Percentiles rank a stretch among this genome's conserved stretches.
phyloP scores from a whole-genome alignment of 1,284 basidiomycete genomes.

The Somion occarium region DNA sequence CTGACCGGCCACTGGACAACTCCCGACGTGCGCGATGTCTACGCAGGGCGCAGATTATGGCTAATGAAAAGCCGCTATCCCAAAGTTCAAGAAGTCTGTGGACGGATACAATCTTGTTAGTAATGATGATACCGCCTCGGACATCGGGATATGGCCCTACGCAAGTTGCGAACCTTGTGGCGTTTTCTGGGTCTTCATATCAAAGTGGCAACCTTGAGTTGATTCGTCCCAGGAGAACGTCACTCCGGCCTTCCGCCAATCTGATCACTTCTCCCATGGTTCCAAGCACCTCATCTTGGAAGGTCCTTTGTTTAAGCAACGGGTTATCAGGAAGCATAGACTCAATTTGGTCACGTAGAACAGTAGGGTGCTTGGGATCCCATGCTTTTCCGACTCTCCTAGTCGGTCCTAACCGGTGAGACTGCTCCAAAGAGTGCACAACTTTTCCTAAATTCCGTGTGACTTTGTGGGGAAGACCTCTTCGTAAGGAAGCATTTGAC shows the following conservation, averaged over 20 bases:
- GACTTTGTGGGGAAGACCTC: conserved; percentile 56
- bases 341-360: not conserved
- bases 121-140: too few species aligned
- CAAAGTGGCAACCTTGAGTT: not conserved
- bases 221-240: conserved; percentile 38
- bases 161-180: too few species aligned
- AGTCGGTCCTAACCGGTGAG: conserved; percentile 8
- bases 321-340: not conserved
- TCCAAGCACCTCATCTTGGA: conserved; percentile 30
- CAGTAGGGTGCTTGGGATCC: conserved; percentile 33
- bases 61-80: too few species aligned
- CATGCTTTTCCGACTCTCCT: conserved; percentile 27
- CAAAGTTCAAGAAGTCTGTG: too few species aligned
- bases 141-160: too few species aligned
- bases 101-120: too few species aligned
- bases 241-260: conserved; percentile 46
- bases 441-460: conserved; percentile 41
- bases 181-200: too few species aligned
- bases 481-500: conserved; percentile 48
- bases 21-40: too few species aligned
- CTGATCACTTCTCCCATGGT: conserved; percentile 42
- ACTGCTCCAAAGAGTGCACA: conserved; percentile 19
- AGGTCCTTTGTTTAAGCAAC: conserved; percentile 6
- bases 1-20: too few species aligned
- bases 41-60: too few species aligned